Base-by-base conservation (phyloP, 306 rosid genomes). In the Herpetospermum pedunculosum region DNA sequence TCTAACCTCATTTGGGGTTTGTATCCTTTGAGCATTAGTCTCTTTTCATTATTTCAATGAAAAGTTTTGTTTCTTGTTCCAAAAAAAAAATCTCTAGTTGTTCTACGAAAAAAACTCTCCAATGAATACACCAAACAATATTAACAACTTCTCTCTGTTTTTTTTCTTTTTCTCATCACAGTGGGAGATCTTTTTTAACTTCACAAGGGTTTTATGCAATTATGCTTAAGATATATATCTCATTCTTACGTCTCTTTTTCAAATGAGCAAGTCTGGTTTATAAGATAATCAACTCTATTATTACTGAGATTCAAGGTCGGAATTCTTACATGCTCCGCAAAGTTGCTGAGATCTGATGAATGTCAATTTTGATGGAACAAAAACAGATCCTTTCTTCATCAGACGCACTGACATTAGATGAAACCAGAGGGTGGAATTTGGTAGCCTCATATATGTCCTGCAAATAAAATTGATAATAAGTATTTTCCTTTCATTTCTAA, bases 371-470 rank as follows among this genome's bases (percentile, higher is more conserved):
- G 53, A 87, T 67, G 64, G 83, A 79, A 60, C 87, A 83, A 41
- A 84, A 81, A 80, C 83, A 85, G 76, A 78, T 80, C 64, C 81
- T 78, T 79, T 80, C 87, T 82, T 81, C 87, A n/a, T 75, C 50
- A 47, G 76, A 74, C 78, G 74, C 73, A 76, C 80, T 88, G 67
- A 53, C 77, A 63, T 77, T 76, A 62, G 90, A 80, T n/a, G 87
- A 78, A 83, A 78, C 75, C 4, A 60, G 54, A 65, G 97, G 98
- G 82, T 80, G 86, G 82, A 93, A 93, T 82, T 91, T 82, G 57
- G 98, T 93, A 44, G 94, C 97, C 81, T 91, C 94, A 25, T 86
- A 91, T 75, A 93, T 91, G 79, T 93, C 97, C 97, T 93, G 85
- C 73, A 77, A 21, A 26, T 23, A 70, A 19, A 76, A 53, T 28